A percentile compares a stretch with the other conserved stretches of the same genome.
These are phyloP conservation scores for Massariosphaeria phaeospora DNA, from an alignment of 495 filamentous ascomycete species.

Conservation along the genomic window DNA sequence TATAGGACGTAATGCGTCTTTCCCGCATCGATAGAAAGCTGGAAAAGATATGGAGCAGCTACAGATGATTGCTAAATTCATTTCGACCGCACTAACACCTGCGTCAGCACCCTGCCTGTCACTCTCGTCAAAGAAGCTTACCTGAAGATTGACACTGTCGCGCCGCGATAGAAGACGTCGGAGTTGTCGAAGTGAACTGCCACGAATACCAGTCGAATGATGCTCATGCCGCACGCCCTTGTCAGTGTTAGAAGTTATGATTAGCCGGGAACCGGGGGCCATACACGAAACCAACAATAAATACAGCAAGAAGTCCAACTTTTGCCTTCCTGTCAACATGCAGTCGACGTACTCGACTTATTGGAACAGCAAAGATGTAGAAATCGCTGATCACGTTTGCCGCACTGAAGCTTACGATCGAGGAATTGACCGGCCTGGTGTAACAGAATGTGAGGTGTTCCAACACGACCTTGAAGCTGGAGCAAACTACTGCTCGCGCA, in stretches of 20 bases:
- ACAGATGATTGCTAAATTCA: neutral
- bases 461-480: neutral
- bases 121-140: neutral
- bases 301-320: neutral
- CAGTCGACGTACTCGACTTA: neutral
- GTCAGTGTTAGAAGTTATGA: neutral
- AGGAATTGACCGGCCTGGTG: neutral
- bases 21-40: neutral
- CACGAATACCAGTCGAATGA: neutral
- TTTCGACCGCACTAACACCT: neutral
- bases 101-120: neutral
- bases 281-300: neutral
- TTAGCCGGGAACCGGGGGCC: neutral
- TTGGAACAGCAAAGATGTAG: neutral
- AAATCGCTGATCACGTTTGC: neutral
- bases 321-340: neutral
- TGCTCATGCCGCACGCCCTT: neutral
- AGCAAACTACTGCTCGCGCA: neutral
- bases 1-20: neutral
- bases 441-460: neutral
- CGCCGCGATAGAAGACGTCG: neutral
- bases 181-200: neutral
- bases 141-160: neutral
- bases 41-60: neutral
- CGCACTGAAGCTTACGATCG: neutral